Percentiles rank a stretch among this genome's conserved stretches.
These are phyloP conservation scores for Podospora sp. DNA, from an alignment of 495 filamentous ascomycete species.

Conservation along the genomic window DNA sequence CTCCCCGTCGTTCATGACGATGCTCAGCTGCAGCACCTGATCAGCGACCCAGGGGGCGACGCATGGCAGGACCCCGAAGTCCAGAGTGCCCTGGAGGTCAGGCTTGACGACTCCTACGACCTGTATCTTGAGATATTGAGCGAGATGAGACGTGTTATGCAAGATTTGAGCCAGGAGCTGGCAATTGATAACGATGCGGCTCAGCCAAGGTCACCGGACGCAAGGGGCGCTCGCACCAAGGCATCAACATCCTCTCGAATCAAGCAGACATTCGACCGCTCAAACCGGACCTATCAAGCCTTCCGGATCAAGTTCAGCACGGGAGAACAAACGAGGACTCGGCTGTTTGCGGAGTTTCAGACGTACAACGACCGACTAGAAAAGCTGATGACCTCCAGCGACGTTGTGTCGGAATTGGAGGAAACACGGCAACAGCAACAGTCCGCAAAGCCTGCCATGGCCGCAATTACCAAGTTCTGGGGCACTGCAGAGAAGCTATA, in stretches of 20 bases:
- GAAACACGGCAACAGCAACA: neutral
- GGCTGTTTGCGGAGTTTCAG: constrained; percentile 13
- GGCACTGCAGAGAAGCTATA: neutral
- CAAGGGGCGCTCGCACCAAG: neutral
- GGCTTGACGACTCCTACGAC: constrained; percentile 22
- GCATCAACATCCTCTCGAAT: neutral
- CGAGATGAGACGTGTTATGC: constrained; percentile 10
- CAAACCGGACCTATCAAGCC: neutral
- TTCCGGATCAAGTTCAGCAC: constrained; percentile 5
- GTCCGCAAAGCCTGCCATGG: neutral
- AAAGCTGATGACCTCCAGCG: constrained; percentile 6
- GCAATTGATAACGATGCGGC: neutral
- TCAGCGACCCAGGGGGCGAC: constrained; percentile 18
- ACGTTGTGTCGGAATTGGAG: neutral
- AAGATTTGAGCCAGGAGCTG: neutral
- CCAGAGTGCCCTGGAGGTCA: neutral
- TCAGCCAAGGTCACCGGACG: neutral
- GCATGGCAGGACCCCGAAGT: constrained; percentile 19
- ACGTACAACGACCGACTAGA: constrained; percentile 5
- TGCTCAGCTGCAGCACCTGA: neutral
- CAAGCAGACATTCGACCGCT: constrained; percentile 7
- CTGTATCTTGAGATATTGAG: constrained; percentile 19
- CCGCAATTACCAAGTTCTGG: constrained; percentile 13
- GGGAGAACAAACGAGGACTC: neutral
- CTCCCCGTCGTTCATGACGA: constrained; percentile 7